A percentile compares a stretch with the other conserved stretches of the same genome.
phyloP scores from a whole-genome alignment of 139 green algal species.

The Marvania coccoides region DNA sequence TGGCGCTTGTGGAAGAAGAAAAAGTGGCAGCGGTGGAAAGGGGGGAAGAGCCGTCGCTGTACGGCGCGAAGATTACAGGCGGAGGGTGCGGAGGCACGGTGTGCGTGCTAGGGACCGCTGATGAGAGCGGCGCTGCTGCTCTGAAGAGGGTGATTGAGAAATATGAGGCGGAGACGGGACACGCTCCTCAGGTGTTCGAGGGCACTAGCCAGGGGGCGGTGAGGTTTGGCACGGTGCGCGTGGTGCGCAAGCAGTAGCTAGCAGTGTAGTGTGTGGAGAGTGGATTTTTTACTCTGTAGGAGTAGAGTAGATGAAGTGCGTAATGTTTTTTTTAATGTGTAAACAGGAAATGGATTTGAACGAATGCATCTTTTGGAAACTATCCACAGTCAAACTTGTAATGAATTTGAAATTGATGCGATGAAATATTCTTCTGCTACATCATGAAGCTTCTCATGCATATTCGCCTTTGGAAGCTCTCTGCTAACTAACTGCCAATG shows the following conservation, averaged over 20 bases:
- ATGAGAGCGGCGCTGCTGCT: conserved; percentile 10
- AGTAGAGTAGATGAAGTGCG: not conserved
- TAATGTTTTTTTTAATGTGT: too few species aligned
- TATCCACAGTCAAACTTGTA: too few species aligned
- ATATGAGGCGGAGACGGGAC: conserved; percentile 20
- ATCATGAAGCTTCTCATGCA: not conserved
- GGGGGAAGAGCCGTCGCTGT: conserved; percentile 41
- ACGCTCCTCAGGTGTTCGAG: conserved; percentile 24
- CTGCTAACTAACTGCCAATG: too few species aligned
- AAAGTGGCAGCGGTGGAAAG: conserved; percentile 10
- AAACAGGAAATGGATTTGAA: too few species aligned
- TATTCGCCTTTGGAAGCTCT: not conserved
- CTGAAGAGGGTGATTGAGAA: conserved; percentile 20
- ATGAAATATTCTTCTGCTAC: not conserved
- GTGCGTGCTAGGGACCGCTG: conserved; percentile 23
- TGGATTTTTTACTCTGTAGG: not conserved
- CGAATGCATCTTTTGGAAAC: too few species aligned
- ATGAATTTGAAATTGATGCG: too few species aligned
- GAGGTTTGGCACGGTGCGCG: conserved; percentile 18
- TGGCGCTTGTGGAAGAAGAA: conserved; percentile 56
- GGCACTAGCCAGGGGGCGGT: conserved; percentile 23
- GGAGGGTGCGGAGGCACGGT: conserved; percentile 78
- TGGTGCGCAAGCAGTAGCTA: not conserved
- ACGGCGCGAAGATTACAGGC: conserved; percentile 91
- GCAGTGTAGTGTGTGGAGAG: not conserved